Base-by-base conservation (phyloP, 2,329 filamentous ascomycete species). In the Metarhizium rileyi region DNA sequence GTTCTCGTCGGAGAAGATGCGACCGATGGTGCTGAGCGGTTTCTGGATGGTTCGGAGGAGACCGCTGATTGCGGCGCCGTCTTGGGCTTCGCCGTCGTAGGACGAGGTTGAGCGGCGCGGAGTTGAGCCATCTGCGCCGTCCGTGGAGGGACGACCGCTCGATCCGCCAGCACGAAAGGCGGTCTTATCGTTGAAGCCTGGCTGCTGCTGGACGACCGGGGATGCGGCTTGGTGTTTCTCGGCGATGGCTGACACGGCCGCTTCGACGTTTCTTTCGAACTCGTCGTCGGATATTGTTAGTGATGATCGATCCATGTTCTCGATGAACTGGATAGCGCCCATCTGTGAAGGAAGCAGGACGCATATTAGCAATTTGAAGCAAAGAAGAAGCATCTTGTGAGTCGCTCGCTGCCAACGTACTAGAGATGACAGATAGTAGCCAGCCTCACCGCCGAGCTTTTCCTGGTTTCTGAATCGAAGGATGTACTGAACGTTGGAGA, bases 401-500 rank as follows among this genome's bases (percentile, higher is more conserved):
- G 41, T n/a, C 10, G 4, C 22, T 16, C 12, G n/a, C n/a, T 30
- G 20, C n/a, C 6, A 38, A 38, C 35, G 16, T 25, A 90, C 86
- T 57, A 98, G 71, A 7, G 93, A 97, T 28, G 91, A 97, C 49
- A 98, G 80, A 67, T 98, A 98, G 68, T 98, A 98, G 12, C 93
- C 93, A 14, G 93, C 91, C 72, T 98, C 93, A n/a, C 93, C 93
- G 23, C 87, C 87, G 1, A 98, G 81, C 66, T 97, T 97, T 48
- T 98, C 93, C 67, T 96, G 93, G 61, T 97, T 96, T 47, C 93
- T 83, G 71, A 98, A 98, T 43, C 94, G 84, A 47, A 97, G 74
- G 55, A 98, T 97, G 66, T 98, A 98, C 67, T 98, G 93, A 3
- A 98, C 88, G 65, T 98, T 98, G 52, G 90, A 96, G 25, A 97